Base-by-base conservation (phyloP, 2,329 filamentous ascomycete species). In the Phaeosphaeria sp. region DNA sequence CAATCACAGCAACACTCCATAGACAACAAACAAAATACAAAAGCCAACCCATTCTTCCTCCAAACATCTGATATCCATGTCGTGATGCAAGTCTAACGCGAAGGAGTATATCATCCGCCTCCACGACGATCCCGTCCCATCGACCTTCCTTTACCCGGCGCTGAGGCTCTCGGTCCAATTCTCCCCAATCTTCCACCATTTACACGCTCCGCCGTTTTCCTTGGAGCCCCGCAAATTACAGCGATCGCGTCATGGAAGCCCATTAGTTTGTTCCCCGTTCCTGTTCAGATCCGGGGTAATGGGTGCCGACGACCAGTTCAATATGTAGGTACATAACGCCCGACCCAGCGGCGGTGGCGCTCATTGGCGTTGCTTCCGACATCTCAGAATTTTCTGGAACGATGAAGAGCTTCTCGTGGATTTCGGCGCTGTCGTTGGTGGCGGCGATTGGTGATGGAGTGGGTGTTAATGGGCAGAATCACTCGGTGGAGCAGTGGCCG, bases 401-500 rank as follows among this genome's bases (percentile, higher is more conserved):
- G 33, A 73, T 73, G 69, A 63, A 51, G 47, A 54, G 63, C 36
- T 54, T 72, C 22, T 65, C 65, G 30, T 71, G 67, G 64, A 56
- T 74, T 25, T 71, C 68, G 22, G 49, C 59, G 30, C 20, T 71
- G 53, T 64, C 64, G 33, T 59, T 68, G 7, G 53, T 69, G 48
- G 51, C 59, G 15, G 54, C 53, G 17, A 30, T 60, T 4, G 46
- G 59, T 9, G 59, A 56, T 6, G 53, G 53, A 30, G 36, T 57
- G 33, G 60, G 62, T 39, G 67, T 67, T 46, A 53, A 60, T 42
- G 73, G 69, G 30, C 71, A 75, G 43, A 63, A 63, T 44, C 63
- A 59, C 7, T 56, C 65, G 7, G 63, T 69, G 17, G 64, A 57
- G 40, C 65, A 78, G 69, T 84, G 81, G 81, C 81, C 82, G 1